Percentiles rank a stretch among this genome's conserved stretches.
Evolutionary conservation across 2,329 filamentous ascomycete genomes (phyloP).

Genomic region (Tolypocladium album): DNA sequence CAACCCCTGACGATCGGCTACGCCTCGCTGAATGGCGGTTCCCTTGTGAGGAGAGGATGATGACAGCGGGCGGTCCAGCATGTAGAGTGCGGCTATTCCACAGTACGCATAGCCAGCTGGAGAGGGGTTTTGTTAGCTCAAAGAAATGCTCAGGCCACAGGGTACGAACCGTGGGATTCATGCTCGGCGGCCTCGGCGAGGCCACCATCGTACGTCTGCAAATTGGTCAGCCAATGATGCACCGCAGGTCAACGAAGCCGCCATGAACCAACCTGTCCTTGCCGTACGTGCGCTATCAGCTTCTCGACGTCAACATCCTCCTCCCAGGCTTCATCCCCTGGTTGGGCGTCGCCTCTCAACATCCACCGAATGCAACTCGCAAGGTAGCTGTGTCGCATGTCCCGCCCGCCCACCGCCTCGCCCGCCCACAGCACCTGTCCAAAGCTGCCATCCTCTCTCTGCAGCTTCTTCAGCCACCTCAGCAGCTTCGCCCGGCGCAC

Average conservation of each 20-base stretch:
- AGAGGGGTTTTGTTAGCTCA: not conserved
- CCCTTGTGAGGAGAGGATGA: conserved; percentile 13
- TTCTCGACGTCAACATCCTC: conserved; percentile 65
- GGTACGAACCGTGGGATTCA: conserved; percentile 64
- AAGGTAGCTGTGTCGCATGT: conserved; percentile 82
- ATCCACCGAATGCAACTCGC: conserved; percentile 76
- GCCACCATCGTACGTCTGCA: conserved; percentile 72
- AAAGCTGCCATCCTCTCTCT: conserved; percentile 81
- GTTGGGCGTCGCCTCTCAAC: conserved; percentile 49
- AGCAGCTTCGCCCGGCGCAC: conserved; percentile 61
- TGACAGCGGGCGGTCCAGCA: conserved; percentile 54
- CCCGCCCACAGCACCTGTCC: conserved; percentile 62
- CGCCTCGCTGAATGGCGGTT: conserved; percentile 22
- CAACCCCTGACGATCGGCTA: conserved; percentile 19
- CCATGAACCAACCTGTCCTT: conserved; percentile 35
- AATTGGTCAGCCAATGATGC: not conserved
- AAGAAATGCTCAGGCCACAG: not conserved
- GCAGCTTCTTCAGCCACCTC: conserved; percentile 63
- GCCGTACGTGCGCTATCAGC: conserved; percentile 60
- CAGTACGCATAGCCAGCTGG: conserved; percentile 89
- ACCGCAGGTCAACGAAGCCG: not conserved
- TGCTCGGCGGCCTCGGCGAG: conserved; percentile 68
- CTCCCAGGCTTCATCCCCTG: conserved; percentile 41
- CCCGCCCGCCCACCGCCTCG: conserved; percentile 62
- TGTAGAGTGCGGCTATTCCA: conserved; percentile 64